Conservation (phyloP, 2,329 filamentous ascomycete genomes). For the Xylariaceae sp. region DNA sequence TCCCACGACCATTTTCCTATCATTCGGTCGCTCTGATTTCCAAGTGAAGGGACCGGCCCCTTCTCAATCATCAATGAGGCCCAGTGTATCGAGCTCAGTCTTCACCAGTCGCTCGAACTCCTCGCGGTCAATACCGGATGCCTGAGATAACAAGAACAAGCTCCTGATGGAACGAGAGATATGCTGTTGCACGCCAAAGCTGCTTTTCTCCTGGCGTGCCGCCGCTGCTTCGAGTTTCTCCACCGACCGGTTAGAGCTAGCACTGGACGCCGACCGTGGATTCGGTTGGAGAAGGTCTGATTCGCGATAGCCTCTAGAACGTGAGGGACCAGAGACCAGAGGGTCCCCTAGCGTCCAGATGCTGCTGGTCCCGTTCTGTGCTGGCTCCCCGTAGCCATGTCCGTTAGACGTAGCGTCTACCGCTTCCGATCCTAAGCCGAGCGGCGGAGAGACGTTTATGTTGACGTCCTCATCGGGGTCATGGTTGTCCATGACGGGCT, state of each 20-base stretch:
- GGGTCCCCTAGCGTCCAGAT: slow-evolving; percentile 42
- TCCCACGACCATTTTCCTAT: not conserved
- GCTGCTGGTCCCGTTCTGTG: slow-evolving; percentile 36
- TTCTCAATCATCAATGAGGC: slow-evolving; percentile 55
- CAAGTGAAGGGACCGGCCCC: not conserved
- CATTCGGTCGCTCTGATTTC: not conserved
- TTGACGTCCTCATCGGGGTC: slow-evolving; percentile 65
- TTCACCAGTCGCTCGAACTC: slow-evolving; percentile 70
- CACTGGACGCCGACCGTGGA: slow-evolving; percentile 54
- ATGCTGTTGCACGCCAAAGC: slow-evolving; percentile 73
- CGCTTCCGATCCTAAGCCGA: slow-evolving; percentile 29
- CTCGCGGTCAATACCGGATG: slow-evolving; percentile 64
- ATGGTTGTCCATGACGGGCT: slow-evolving; percentile 74
- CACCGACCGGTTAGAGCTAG: slow-evolving; percentile 54
- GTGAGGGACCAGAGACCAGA: slow-evolving; percentile 35
- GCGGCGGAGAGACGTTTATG: slow-evolving; percentile 35
- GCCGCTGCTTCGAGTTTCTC: slow-evolving; percentile 56
- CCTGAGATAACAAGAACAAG: slow-evolving; percentile 63
- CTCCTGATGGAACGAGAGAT: slow-evolving; percentile 73
- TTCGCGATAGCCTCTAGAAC: slow-evolving; percentile 35
- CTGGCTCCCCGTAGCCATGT: slow-evolving; percentile 24
- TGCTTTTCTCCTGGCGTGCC: slow-evolving; percentile 54
- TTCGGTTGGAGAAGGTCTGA: slow-evolving; percentile 42
- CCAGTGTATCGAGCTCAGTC: slow-evolving; percentile 65
- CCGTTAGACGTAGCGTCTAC: slow-evolving; percentile 23